Percentiles rank a stretch among this genome's conserved stretches.
These are phyloP conservation scores for Starmera dryadoides DNA, from an alignment of 805 yeast species.

Conservation along the genomic window DNA sequence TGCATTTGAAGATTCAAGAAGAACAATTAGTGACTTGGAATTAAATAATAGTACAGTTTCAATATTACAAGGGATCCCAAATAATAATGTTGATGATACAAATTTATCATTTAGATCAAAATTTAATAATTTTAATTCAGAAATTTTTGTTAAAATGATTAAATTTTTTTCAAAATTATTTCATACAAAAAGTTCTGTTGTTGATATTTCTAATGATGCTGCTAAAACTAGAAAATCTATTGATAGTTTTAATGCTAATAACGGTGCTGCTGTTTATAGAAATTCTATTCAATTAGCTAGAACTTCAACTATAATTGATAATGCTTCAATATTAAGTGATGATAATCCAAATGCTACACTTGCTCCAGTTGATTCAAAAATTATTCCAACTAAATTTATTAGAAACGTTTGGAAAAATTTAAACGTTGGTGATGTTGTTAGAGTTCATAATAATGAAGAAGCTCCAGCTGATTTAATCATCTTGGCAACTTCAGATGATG, in stretches of 20 bases:
- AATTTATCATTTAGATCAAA: conserved; percentile 57
- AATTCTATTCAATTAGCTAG: neutral
- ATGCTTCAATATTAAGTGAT: neutral
- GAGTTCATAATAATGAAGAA: conserved; percentile 54
- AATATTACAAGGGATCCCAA: conserved; percentile 44
- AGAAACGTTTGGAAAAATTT: conserved; percentile 35
- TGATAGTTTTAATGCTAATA: conserved; percentile 6
- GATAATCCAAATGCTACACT: conserved; percentile 1
- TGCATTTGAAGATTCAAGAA: conserved; percentile 73
- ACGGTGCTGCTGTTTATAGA: no score
- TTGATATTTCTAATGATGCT: conserved; percentile 2
- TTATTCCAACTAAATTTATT: conserved; percentile 28
- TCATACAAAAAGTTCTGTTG: conserved; percentile 7
- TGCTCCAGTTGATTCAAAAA: neutral
- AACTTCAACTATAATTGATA: neutral
- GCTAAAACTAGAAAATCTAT: conserved; percentile 6
- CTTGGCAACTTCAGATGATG: conserved; percentile 42
- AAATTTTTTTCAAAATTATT: conserved; percentile 13
- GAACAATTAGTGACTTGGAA: conserved; percentile 64
- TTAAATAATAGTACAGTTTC: conserved; percentile 70
- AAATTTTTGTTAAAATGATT: conserved; percentile 15
- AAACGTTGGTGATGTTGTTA: conserved; percentile 47
- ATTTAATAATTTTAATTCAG: conserved; percentile 47
- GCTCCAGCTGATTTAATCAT: conserved; percentile 53
- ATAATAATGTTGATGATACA: conserved; percentile 55